phyloP scores from a whole-genome alignment of 2,329 filamentous ascomycete genomes.

The Verticillium klebahnii region DNA sequence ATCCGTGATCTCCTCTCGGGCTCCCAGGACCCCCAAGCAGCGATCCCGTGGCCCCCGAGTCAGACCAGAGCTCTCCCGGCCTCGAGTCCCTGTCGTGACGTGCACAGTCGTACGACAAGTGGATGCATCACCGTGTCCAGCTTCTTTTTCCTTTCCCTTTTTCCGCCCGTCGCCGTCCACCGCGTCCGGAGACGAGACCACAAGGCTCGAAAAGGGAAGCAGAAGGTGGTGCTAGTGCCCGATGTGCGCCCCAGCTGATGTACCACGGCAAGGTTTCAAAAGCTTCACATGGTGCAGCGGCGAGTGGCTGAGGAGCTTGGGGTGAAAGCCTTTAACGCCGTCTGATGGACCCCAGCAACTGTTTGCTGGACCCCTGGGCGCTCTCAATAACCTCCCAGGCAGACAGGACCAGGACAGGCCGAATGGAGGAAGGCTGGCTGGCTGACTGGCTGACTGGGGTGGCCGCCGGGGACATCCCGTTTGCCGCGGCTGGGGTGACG shows the following conservation, averaged over 20 bases:
- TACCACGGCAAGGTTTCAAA: conserved; percentile 12
- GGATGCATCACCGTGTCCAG: background rate
- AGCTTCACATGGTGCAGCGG: conserved; percentile 4
- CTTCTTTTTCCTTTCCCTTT: background rate
- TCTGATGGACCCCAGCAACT: background rate
- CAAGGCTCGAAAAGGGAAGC: background rate
- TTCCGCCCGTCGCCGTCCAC: background rate
- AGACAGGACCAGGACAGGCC: conserved; percentile 6
- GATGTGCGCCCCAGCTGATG: background rate
- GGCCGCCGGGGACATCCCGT: conserved; percentile 9
- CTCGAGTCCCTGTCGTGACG: background rate
- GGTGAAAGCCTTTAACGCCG: conserved; percentile 4
- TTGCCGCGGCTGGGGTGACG: background rate
- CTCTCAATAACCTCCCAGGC: conserved; percentile 4
- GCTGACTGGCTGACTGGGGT: background rate
- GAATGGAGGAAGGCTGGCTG: conserved; percentile 8
- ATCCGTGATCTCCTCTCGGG: background rate
- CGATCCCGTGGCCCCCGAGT: background rate
- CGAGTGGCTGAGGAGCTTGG: conserved; percentile 6
- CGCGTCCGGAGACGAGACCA: background rate
- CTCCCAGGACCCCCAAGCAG: background rate
- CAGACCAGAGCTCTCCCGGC: background rate
- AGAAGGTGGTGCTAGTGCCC: background rate
- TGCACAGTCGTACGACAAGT: background rate
- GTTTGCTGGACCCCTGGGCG: background rate